Base-by-base conservation (phyloP, 2,329 filamentous ascomycete genomes). In the Cercospora sesami region DNA sequence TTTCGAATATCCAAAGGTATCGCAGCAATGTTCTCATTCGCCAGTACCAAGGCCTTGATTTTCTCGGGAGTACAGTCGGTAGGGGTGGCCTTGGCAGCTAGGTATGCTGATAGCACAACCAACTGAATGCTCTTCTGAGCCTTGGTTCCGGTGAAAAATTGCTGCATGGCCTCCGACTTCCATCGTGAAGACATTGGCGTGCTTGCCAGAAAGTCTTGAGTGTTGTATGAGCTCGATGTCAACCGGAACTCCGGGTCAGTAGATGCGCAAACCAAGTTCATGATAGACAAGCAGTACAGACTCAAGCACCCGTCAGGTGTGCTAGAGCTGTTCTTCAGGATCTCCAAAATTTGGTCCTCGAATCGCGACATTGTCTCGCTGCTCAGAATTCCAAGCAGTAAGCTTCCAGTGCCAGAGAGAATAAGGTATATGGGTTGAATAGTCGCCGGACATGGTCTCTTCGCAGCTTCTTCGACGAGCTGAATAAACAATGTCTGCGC, bases 261-360 rank as follows among this genome's bases (percentile, higher is more conserved):
- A 26, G 73, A 73, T 3, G 53, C 68, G 39, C 71, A 67, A 42
- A 78, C 72, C 9, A 73, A 69, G 18, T 76, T 75, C 75, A 80
- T 79, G 67, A 80, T 78, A 0, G 76, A 75, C 16, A 81, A 70
- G 66, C 79, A 80, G 61, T 78, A 74, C 9, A 81, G 69, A 12
- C 73, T 75, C 8, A 79, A 65, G 53, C 74, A 75, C 30, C 78
- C 74, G 45, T 79, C 75, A 39, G 73, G 31, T 4, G 69, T 61
- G 66, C 70, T 66, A 60, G 70, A 58, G 55, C 69, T 74, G 61
- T 72, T 75, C 23, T 74, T 72, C 2, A 80, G 65, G 18, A 80
- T 78, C 8, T 72, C 69, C 21, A 79, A 63, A 18, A 80, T 70
- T 39, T 76, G 72, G 28, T 75, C 71, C 67, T 80, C 74, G 28